A percentile compares a stretch with the other conserved stretches of the same genome.
Evolutionary conservation across 495 filamentous ascomycete genomes (phyloP).

Genomic region (Lophium mytilinum): DNA sequence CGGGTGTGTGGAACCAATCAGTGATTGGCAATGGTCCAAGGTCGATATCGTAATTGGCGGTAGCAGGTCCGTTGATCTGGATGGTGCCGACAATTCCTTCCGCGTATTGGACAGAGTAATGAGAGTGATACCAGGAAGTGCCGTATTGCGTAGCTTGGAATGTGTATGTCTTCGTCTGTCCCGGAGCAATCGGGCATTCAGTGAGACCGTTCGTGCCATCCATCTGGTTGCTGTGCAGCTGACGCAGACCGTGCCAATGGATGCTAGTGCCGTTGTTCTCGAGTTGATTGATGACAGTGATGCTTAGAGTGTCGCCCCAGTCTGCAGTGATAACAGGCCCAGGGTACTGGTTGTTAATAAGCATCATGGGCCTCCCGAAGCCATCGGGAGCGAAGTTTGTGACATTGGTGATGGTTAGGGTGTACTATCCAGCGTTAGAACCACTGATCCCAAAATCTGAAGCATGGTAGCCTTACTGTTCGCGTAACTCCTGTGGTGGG

Average conservation of each 20-base stretch:
- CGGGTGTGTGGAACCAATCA: constrained; percentile 35
- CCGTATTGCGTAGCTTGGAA: constrained; percentile 36
- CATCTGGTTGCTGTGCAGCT: constrained; percentile 24
- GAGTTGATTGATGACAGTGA: constrained; percentile 30
- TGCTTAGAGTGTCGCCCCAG: constrained; percentile 31
- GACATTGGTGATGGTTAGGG: constrained; percentile 17
- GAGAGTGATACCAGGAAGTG: constrained; percentile 35
- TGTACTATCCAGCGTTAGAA: constrained; percentile 10
- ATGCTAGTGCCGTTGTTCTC: constrained; percentile 34
- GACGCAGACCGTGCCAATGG: constrained; percentile 37
- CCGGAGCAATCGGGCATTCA: constrained; percentile 34
- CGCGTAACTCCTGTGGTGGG: constrained; percentile 18
- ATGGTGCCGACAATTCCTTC: constrained; percentile 33
- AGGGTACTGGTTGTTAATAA: constrained; percentile 26
- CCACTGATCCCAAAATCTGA: neutral
- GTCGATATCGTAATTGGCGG: constrained; percentile 35
- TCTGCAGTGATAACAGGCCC: constrained; percentile 15
- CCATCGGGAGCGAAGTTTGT: constrained; percentile 19
- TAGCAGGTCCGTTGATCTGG: constrained; percentile 32
- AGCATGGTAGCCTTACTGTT: constrained; percentile 3
- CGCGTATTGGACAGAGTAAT: constrained; percentile 33
- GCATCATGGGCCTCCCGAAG: constrained; percentile 7
- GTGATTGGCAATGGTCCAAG: constrained; percentile 29
- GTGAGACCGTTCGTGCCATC: constrained; percentile 35
- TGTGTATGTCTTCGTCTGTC: constrained; percentile 29